Base-by-base conservation (phyloP, 257 asterid genomes). In the Solanum dulcamara region DNA sequence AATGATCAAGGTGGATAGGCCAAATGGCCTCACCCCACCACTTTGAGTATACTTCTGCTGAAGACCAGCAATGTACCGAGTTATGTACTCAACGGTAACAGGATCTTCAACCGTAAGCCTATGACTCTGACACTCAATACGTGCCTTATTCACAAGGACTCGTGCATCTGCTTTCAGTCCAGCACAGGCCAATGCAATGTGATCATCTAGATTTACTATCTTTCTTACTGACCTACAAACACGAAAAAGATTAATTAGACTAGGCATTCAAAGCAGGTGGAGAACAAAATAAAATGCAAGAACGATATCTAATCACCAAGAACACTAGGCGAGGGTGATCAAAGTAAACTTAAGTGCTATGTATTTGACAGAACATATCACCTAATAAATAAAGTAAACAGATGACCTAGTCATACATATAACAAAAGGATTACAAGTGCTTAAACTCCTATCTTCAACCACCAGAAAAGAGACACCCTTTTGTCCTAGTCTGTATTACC, bases 41-140 rank as follows among this genome's bases (percentile, higher is more conserved):
- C 99, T 96, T 89, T 96, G 99, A 6, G 99, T 96, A 91, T 96
- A 96, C 91, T 96, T 96, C 85, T 96, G 99, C 93, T 96, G 99
- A 88, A 96, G 98, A 30, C 99, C 99, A 89, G 99, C 99, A 80
- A 96, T 93, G 81, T 94, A 96, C 20, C 99, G 99, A 83, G 99
- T 96, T 84, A 96, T 95, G 89, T 96, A 96, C 89, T 95, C 99
- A 84, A 96, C 99, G 1, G 99, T 96, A 64, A 91, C 99, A 11
- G 99, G 98, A 87, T 96, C 99, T 89, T 96, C 99, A 28, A 96
- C 92, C 0, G 98, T 96, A 72, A 96, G 98, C 90, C 89, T 92
- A 86, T 92, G 90, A 81, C 96, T 91, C 89, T 95, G 98, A 89
- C 99, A 96, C 79, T 96, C 99, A 40, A 96, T 96, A 2, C 99